Evolutionary conservation across 371 early-diverging fungal species (phyloP), one percentile per base, ranked within the genome.

Genomic region (Apophysomyces trapeziformis): DNA sequence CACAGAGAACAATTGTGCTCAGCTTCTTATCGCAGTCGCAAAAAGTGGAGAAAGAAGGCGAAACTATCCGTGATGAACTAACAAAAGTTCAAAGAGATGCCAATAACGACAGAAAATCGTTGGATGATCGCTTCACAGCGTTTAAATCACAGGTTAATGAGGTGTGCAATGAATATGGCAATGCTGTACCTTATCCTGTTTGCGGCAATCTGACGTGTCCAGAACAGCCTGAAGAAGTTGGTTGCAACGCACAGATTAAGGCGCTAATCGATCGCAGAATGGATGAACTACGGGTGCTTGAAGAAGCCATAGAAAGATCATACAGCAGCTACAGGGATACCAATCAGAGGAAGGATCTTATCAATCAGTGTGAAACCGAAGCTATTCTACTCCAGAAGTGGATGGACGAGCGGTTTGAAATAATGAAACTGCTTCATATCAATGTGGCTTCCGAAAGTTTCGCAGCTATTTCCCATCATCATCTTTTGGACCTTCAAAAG

Each of bases 371-470:
- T 59, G 71, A 72, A 37, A 47, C 65, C 36, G 74, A 79, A 21
- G 77, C 78, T 1, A 44, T 61, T 7, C 57, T 69, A 18, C 39
- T 83, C 26, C 68, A 69, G 0, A 45, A 60, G 3, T 83, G 83
- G 83, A 71, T 83, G 13, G 58, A 75, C 37, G 65, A 73, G n/a
- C 76, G 74, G 14, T 63, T 69, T 11, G 69, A 71, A 14, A 5
- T 37, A 5, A 63, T 83, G 0, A 68, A 68, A 12, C 43, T 44
- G 1, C 75, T 75, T 39, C 77, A 76, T 45, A 41, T 83, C 58
- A 75, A 79, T 50, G 76, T 83, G 0, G 75, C 83, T 2, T 64
- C 75, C 14, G 83, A 79, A 45, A 50, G n/a, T 13, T 62, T 76
- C 39, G 64, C 50, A 7, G 57, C 46, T 37, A 67, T 69, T 8